These are phyloP conservation scores for Erodium moschatum DNA, from an alignment of 441 rosid genomes.

Conservation along the genomic window DNA sequence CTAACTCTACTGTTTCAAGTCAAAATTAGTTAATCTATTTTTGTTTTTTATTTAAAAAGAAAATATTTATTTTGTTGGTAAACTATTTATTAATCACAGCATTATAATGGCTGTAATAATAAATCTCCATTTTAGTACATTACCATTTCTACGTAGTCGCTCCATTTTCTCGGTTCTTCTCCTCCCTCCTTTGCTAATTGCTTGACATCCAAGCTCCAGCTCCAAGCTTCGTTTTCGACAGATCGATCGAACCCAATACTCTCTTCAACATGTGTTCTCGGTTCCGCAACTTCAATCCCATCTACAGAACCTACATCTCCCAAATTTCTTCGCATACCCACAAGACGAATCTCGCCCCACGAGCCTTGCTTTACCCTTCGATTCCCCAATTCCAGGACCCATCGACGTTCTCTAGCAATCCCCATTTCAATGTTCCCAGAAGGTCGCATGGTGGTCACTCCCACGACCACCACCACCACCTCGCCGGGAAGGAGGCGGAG, in stretches of 20 bases:
- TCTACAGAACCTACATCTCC: constrained; percentile 34
- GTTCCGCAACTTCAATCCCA: constrained; percentile 27
- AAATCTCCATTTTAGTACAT: no score
- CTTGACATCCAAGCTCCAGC: constrained; percentile 1
- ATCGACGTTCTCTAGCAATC: constrained; percentile 14
- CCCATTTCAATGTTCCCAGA: constrained; percentile 32
- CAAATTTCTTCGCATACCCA: constrained; percentile 20
- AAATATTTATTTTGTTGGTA: no score
- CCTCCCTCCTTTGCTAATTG: neutral
- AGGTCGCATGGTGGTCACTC: constrained; percentile 74
- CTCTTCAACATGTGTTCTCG: constrained; percentile 40
- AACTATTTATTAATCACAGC: no score
- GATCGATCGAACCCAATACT: neutral
- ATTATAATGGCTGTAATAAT: neutral
- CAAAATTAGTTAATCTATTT: no score
- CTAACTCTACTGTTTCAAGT: no score
- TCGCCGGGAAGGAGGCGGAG: constrained; percentile 42
- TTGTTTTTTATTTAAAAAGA: no score
- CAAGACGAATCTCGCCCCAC: constrained; percentile 12
- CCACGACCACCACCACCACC: constrained; percentile 26
- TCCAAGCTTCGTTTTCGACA: neutral
- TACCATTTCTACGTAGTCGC: neutral
- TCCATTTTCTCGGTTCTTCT: neutral
- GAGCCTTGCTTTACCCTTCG: constrained; percentile 8
- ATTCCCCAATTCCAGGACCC: constrained; percentile 24